These are phyloP conservation scores for Boletus pseudo-olivaceus DNA, from an alignment of 768 basidiomycete genomes.

Conservation along the genomic window DNA sequence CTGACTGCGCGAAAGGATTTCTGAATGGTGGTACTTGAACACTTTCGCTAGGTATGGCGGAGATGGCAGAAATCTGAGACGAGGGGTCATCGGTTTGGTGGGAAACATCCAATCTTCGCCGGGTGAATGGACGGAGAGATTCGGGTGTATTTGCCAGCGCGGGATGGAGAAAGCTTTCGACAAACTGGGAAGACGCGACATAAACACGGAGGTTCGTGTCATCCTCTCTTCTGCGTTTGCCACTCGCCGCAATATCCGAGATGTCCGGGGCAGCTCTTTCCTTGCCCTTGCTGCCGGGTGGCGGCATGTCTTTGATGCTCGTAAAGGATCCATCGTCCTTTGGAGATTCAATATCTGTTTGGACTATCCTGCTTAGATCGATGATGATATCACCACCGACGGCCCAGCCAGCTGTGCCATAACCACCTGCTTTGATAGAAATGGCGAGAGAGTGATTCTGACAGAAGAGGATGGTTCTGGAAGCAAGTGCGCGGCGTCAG, in stretches of 20 bases:
- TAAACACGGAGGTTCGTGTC: slow-evolving; percentile 51
- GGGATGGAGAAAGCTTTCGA: slow-evolving; percentile 47
- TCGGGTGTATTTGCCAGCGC: background rate
- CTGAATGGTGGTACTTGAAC: background rate
- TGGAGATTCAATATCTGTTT: slow-evolving; percentile 66
- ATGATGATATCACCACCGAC: slow-evolving; percentile 83
- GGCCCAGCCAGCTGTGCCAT: slow-evolving; percentile 88
- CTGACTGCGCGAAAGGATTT: background rate
- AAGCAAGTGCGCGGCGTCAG: slow-evolving; percentile 1
- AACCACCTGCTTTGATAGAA: slow-evolving; percentile 87
- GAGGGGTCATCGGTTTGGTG: background rate
- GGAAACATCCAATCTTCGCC: slow-evolving; percentile 16
- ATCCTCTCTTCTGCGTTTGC: slow-evolving; percentile 57
- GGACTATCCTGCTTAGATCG: slow-evolving; percentile 68
- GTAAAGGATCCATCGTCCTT: slow-evolving; percentile 52
- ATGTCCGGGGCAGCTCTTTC: slow-evolving; percentile 19
- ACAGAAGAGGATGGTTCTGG: slow-evolving; percentile 72
- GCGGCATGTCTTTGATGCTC: slow-evolving; percentile 54
- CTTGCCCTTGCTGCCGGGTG: slow-evolving; percentile 56
- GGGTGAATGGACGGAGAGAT: slow-evolving; percentile 19
- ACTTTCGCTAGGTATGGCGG: background rate
- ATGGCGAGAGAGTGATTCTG: slow-evolving; percentile 63
- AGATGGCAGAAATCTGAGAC: background rate
- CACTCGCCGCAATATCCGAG: slow-evolving; percentile 19
- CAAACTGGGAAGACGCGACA: slow-evolving; percentile 50